phyloP scores from a whole-genome alignment of 441 rosid genomes.

The Pelargonium citronellum region DNA sequence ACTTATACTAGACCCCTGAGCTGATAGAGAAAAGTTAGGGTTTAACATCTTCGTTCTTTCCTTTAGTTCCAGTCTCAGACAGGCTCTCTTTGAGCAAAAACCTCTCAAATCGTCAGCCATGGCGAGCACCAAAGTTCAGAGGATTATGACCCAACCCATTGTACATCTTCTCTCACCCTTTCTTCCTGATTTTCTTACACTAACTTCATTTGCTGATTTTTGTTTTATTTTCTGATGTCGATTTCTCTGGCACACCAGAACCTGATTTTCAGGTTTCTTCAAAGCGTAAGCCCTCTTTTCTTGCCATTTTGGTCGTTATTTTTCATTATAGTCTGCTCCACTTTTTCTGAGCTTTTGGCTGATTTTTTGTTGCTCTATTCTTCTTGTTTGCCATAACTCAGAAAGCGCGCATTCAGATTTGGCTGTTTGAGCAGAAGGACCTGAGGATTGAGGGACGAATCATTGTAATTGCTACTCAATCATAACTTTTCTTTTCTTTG shows the following conservation, averaged over 20 bases:
- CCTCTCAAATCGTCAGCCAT: constrained; percentile 31
- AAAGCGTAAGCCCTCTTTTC: constrained; percentile 49
- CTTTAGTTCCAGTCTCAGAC: too few species aligned
- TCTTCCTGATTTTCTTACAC: not conserved
- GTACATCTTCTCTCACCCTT: constrained; percentile 26
- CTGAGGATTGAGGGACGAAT: constrained; percentile 85
- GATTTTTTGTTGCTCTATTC: not conserved
- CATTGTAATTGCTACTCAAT: constrained; percentile 47
- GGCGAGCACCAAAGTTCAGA: constrained; percentile 87
- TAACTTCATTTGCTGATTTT: constrained; percentile 11
- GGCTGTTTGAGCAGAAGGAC: constrained; percentile 94
- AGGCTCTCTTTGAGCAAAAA: not conserved
- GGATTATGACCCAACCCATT: constrained; percentile 91
- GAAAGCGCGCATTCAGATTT: constrained; percentile 94
- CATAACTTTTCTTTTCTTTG: too few species aligned
- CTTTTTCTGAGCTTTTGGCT: not conserved
- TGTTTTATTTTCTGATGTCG: not conserved
- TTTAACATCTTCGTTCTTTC: constrained; percentile 14
- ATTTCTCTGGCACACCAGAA: constrained; percentile 39
- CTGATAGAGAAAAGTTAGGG: constrained; percentile 11
- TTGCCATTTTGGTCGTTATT: not conserved
- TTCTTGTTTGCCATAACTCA: constrained; percentile 19
- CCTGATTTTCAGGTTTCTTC: constrained; percentile 87
- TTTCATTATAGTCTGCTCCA: not conserved
- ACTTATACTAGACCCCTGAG: too few species aligned